phyloP scores from a whole-genome alignment of 345 rosid genomes.

The Turritis glabra region DNA sequence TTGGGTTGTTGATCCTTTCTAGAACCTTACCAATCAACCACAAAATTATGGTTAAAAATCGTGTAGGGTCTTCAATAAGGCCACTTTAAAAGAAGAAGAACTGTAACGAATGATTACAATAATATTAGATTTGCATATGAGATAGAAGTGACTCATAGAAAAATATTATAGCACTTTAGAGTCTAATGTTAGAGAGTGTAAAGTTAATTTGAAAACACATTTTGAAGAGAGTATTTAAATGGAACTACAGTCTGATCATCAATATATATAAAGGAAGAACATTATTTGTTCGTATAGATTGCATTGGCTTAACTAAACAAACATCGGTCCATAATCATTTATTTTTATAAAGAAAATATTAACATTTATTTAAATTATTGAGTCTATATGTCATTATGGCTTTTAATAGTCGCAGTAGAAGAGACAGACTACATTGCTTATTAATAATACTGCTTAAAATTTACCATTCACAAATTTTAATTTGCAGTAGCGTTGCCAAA shows the following conservation, averaged over 20 bases:
- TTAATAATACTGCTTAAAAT: too few species aligned
- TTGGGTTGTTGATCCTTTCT: background rate
- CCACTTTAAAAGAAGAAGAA: background rate
- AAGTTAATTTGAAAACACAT: background rate
- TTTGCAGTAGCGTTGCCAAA: too few species aligned
- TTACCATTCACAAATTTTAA: too few species aligned
- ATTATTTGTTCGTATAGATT: background rate
- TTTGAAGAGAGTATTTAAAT: background rate
- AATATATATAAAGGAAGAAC: background rate
- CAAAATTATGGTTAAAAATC: background rate
- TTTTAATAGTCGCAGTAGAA: too few species aligned
- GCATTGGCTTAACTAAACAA: background rate
- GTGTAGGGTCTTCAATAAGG: background rate
- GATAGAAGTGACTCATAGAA: background rate
- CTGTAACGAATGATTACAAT: background rate
- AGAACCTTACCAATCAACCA: background rate
- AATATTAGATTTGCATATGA: background rate
- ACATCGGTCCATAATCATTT: background rate
- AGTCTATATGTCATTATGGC: too few species aligned
- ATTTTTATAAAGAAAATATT: too few species aligned
- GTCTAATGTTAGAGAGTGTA: background rate
- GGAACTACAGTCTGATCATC: background rate
- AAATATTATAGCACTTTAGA: background rate
- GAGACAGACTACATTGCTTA: too few species aligned
- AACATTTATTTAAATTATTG: too few species aligned